Percentiles rank a stretch among this genome's conserved stretches.
Conservation (phyloP, 2,329 filamentous ascomycete species). For the Aspergillus tamarii region DNA sequence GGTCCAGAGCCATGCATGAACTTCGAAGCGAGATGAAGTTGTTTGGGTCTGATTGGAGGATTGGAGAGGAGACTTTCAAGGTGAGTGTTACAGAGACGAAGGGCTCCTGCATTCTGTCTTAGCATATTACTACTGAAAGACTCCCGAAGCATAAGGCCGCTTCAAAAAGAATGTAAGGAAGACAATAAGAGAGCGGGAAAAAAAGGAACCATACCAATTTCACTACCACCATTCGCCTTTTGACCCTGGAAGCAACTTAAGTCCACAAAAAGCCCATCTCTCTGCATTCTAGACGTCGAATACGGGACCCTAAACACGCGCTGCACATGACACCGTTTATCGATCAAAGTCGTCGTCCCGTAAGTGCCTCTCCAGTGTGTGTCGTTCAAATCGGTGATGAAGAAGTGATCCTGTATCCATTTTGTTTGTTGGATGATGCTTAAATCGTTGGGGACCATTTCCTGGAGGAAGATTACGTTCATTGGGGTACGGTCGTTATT, state of each 20-base stretch:
- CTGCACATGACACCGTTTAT: conserved; percentile 49
- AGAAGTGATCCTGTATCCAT: conserved; percentile 55
- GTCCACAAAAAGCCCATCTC: conserved; percentile 62
- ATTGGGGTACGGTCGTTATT: conserved; percentile 30
- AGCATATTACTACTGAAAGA: not conserved
- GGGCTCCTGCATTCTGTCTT: conserved; percentile 21
- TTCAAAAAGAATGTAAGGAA: no score
- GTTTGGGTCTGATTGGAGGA: conserved; percentile 54
- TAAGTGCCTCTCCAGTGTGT: conserved; percentile 53
- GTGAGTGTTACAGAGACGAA: conserved; percentile 61
- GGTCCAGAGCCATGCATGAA: conserved; percentile 43
- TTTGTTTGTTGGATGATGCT: conserved; percentile 44
- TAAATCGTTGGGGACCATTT: conserved; percentile 55
- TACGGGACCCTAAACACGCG: conserved; percentile 57
- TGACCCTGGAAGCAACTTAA: conserved; percentile 25
- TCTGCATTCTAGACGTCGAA: conserved; percentile 52
- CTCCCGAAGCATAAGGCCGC: no score
- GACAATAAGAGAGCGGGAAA: not conserved
- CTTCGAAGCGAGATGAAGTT: conserved; percentile 50
- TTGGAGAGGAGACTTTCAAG: conserved; percentile 57
- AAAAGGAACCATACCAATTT: not conserved
- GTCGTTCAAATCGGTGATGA: conserved; percentile 51
- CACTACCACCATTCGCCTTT: not conserved
- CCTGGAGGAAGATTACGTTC: conserved; percentile 55
- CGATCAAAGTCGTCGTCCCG: conserved; percentile 58